A percentile compares a stretch with the other conserved stretches of the same genome.
Conservation (phyloP, 148 eudicot species). For the Vaccinium darrowii region DNA sequence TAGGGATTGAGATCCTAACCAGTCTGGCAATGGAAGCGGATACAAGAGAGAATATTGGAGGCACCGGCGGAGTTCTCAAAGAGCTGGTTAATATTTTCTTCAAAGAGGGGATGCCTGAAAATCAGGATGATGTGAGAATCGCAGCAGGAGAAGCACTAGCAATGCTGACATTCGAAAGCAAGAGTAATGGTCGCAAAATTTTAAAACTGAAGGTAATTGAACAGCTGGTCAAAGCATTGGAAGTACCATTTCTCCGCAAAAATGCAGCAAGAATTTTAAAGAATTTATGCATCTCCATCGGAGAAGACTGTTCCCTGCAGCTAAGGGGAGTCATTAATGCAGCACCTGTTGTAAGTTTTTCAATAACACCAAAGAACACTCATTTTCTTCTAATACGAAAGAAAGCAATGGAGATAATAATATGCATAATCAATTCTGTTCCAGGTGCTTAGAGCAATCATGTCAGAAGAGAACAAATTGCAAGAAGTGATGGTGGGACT, state of each 20-base stretch:
- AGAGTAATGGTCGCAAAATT: conserved; percentile 45
- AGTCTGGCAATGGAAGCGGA: conserved; percentile 79
- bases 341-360: conserved; percentile 60
- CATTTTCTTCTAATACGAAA: not conserved
- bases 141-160: conserved; percentile 85
- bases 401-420: not conserved
- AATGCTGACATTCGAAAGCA: conserved; percentile 78
- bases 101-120: conserved; percentile 27
- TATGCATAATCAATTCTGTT: conserved; percentile 2
- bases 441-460: conserved; percentile 71
- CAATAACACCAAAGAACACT: not conserved
- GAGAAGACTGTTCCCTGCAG: conserved; percentile 43
- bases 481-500: conserved; percentile 90
- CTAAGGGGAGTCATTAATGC: conserved; percentile 49
- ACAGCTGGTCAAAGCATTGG: conserved; percentile 52
- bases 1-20: conserved; percentile 77
- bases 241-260: conserved; percentile 43
- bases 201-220: conserved; percentile 39
- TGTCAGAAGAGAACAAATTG: conserved; percentile 41
- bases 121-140: conserved; percentile 41
- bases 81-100: conserved; percentile 70
- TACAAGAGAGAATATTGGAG: conserved; percentile 78
- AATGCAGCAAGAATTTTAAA: conserved; percentile 70
- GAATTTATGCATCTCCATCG: conserved; percentile 66
- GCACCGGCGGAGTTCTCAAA: conserved; percentile 76